A percentile compares a stretch with the other conserved stretches of the same genome.
phyloP scores from a whole-genome alignment of 495 filamentous ascomycete genomes.

The Penicillium paradoxum region DNA sequence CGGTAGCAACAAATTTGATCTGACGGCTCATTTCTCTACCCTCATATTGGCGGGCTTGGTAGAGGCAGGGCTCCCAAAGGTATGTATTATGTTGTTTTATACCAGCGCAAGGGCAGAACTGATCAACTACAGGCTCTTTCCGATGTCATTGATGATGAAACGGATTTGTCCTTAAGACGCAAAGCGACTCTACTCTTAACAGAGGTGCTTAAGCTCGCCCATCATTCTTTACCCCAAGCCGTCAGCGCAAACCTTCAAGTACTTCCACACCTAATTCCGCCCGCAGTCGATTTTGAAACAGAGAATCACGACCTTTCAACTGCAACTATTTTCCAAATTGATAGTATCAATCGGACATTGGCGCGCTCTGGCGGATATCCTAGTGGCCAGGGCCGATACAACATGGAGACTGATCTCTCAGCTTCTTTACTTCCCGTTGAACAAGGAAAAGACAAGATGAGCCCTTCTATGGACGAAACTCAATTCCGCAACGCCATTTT shows the following conservation, averaged over 20 bases:
- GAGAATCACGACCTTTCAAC: constrained; percentile 75
- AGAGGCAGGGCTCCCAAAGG: constrained; percentile 71
- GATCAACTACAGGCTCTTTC: constrained; percentile 49
- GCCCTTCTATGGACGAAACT: constrained; percentile 76
- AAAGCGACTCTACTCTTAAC: constrained; percentile 88
- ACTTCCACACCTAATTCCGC: constrained; percentile 72
- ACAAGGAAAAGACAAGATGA: constrained; percentile 64
- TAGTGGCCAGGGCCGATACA: constrained; percentile 37
- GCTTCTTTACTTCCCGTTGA: constrained; percentile 46
- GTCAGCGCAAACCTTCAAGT: constrained; percentile 80
- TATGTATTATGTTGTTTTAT: constrained; percentile 29
- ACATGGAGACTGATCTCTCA: constrained; percentile 44
- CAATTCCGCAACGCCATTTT: constrained; percentile 80
- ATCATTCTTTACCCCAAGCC: constrained; percentile 70
- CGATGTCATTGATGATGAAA: constrained; percentile 62
- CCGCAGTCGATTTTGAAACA: constrained; percentile 63
- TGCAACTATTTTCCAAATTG: constrained; percentile 90
- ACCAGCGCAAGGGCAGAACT: neutral
- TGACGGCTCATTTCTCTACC: constrained; percentile 89
- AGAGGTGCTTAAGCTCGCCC: constrained; percentile 83
- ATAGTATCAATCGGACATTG: constrained; percentile 90
- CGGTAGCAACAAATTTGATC: constrained; percentile 65
- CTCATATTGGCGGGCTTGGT: constrained; percentile 83
- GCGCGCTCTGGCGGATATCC: constrained; percentile 62
- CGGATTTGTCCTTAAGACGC: constrained; percentile 69